Percentiles rank a stretch among this genome's conserved stretches.
Conservation (phyloP, 1,139 yeast species). For the Hansenula lynferdii region DNA sequence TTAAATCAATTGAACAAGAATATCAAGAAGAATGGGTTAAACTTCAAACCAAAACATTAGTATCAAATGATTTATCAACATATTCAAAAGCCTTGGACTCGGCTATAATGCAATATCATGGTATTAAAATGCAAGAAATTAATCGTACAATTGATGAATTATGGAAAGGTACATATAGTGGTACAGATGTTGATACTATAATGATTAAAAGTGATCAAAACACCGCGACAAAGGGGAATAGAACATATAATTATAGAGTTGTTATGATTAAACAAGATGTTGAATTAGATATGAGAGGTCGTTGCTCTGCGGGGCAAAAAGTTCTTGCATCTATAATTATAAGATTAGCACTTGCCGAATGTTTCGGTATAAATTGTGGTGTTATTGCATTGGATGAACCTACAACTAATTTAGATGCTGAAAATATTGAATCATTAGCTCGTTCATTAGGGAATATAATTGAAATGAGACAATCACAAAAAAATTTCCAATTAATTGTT, state of each 20-base stretch:
- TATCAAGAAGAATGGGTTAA: constrained; percentile 73
- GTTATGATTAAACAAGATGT: constrained; percentile 92
- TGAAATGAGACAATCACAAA: constrained; percentile 67
- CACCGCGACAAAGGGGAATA: constrained; percentile 44
- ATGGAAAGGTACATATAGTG: constrained; percentile 93
- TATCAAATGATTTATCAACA: constrained; percentile 79
- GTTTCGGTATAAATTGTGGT: constrained; percentile 94
- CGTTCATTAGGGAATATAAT: constrained; percentile 73
- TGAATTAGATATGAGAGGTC: constrained; percentile 95
- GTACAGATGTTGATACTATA: constrained; percentile 92
- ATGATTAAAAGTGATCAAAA: constrained; percentile 79
- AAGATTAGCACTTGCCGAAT: constrained; percentile 88
- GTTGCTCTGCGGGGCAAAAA: constrained; percentile 98
- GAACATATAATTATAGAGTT: constrained; percentile 88
- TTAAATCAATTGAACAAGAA: constrained; percentile 54
- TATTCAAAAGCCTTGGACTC: constrained; percentile 84
- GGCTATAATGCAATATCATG: constrained; percentile 92
- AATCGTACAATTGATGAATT: constrained; percentile 82
- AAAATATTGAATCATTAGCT: constrained; percentile 86
- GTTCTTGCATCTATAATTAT: constrained; percentile 91
- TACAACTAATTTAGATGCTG: constrained; percentile 90
- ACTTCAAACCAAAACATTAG: constrained; percentile 70
- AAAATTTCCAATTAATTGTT: constrained; percentile 88
- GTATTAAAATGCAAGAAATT: constrained; percentile 88
- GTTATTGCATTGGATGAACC: constrained; percentile 97